These are phyloP conservation scores for Podospora pseudocomata DNA, from an alignment of 495 filamentous ascomycete genomes.

Conservation along the genomic window DNA sequence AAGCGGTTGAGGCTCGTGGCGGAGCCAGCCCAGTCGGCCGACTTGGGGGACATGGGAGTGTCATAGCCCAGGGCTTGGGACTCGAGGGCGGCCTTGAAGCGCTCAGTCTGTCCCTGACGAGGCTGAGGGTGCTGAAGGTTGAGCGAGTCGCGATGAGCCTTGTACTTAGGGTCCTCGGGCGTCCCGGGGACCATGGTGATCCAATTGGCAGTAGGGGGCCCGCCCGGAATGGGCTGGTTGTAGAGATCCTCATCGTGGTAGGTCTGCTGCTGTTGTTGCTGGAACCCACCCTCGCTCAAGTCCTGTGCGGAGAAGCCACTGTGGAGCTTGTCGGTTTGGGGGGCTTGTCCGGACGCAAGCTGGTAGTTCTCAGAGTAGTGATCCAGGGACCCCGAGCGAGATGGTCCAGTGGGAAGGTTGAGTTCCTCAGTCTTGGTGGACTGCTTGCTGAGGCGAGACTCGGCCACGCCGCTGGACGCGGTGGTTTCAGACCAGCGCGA, in stretches of 20 bases:
- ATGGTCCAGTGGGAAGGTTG: conserved; percentile 38
- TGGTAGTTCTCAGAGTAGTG: conserved; percentile 61
- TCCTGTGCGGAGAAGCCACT: conserved; percentile 58
- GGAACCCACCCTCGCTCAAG: conserved; percentile 21
- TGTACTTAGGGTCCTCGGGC: conserved; percentile 86
- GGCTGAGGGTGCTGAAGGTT: conserved; percentile 91
- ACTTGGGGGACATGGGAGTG: conserved; percentile 61
- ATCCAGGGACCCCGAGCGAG: conserved; percentile 67
- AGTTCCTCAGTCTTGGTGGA: conserved; percentile 44
- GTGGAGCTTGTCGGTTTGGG: conserved; percentile 59
- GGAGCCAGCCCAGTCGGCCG: conserved; percentile 68
- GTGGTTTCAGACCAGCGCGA: conserved; percentile 98
- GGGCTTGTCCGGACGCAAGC: conserved; percentile 59
- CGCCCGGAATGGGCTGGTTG: conserved; percentile 32
- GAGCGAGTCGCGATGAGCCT: conserved; percentile 82
- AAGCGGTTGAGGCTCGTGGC: conserved; percentile 51
- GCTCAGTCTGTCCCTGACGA: conserved; percentile 73
- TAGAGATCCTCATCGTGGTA: conserved; percentile 16
- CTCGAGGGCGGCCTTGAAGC: conserved; percentile 77
- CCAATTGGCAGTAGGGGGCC: conserved; percentile 25
- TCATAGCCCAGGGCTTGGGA: conserved; percentile 70
- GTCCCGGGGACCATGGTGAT: conserved; percentile 58
- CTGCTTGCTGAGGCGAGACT: conserved; percentile 50
- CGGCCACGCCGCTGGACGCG: conserved; percentile 57
- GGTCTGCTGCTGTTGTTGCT: conserved; percentile 13